Evolutionary conservation across 164 flowering plant species (phyloP).

Genomic region (Amborella trichopoda): DNA sequence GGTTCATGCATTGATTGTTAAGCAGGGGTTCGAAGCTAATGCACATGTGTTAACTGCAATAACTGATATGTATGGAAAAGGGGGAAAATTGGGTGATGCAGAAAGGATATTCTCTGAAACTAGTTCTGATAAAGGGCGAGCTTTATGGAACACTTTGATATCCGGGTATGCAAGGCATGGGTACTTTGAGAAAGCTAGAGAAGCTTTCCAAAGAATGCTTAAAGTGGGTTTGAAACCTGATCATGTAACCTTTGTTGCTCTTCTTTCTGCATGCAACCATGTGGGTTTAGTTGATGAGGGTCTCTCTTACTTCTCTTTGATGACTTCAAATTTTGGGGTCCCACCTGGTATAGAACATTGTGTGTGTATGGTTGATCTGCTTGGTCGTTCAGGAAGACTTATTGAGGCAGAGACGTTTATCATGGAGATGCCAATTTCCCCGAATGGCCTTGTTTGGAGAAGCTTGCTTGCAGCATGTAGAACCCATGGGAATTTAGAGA

Average conservation of each 20-base stretch:
- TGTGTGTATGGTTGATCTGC: conserved; percentile 73
- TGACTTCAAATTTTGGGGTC: conserved; percentile 43
- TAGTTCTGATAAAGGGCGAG: conserved; percentile 19
- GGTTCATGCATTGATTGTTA: conserved; percentile 42
- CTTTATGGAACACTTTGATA: conserved; percentile 70
- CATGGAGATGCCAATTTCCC: conserved; percentile 42
- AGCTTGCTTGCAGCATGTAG: conserved; percentile 64
- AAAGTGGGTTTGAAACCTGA: conserved; percentile 40
- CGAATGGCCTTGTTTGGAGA: conserved; percentile 68
- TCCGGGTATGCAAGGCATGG: conserved; percentile 74
- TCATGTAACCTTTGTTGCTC: conserved; percentile 70
- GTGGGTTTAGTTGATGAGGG: conserved; percentile 78
- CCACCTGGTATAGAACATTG: conserved; percentile 58
- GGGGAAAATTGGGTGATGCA: conserved; percentile 55
- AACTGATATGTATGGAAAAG: conserved; percentile 83
- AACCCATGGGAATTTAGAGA: conserved; percentile 55
- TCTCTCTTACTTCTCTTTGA: conserved; percentile 41
- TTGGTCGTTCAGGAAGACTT: conserved; percentile 75
- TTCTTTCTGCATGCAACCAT: conserved; percentile 80
- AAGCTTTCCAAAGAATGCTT: conserved; percentile 60
- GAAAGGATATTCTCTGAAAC: conserved; percentile 37
- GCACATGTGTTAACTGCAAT: conserved; percentile 42
- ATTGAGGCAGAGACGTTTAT: conserved; percentile 62
- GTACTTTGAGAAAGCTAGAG: conserved; percentile 36
- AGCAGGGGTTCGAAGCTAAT: conserved; percentile 47